Base-by-base conservation (phyloP, 164 flowering plant species). In the Buxus sempervirens region DNA sequence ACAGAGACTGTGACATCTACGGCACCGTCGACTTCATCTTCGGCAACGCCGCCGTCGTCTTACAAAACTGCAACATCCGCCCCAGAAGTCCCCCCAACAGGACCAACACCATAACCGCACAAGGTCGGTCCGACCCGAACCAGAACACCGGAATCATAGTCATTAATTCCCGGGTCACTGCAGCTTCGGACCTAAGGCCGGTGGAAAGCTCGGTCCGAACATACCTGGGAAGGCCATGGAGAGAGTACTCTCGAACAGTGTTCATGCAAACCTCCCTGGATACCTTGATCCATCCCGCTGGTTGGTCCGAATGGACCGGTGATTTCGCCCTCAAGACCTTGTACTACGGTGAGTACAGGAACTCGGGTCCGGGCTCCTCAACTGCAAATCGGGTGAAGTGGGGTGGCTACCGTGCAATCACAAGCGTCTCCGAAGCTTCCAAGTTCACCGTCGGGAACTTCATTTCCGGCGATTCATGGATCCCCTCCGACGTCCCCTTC, bases 1-100 rank as follows among this genome's bases (percentile, higher is more conserved):
- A 89, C 62, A 72, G 75, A 15, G 82, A 89, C 19, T 87, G 95
- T 42, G 76, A 87, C 80, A 80, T 89, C 4, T 86, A 84, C 22
- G 94, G 94, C 0, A 89, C 91, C 0, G 87, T 87, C 0, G 95
- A 89, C 60, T 87, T 89, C 76, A 89, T 89, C 4, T 89, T 89
- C 51, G 95, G 95, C 10, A 87, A 89, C 28, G 87, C 95, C 1
- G 94, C 88, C 0, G 91, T 77, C 5, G 94, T 89, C 0, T 41
- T 88, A 16, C 89, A 88, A 53, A 82, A 80, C 58, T 88, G 93
- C 66, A 85, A 82, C 78, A 86, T 88, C 5, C 79, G 65, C n/a
- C 61, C 84, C 0, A 73, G 91, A 2, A 67, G 66, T 28, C 86
- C 88, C 2, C 86, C 80, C 0, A 71, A 69, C 74, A 75, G 74